A percentile compares a stretch with the other conserved stretches of the same genome.
Conservation (phyloP, 2,329 filamentous ascomycete species). For the Lachnellula hyalina region DNA sequence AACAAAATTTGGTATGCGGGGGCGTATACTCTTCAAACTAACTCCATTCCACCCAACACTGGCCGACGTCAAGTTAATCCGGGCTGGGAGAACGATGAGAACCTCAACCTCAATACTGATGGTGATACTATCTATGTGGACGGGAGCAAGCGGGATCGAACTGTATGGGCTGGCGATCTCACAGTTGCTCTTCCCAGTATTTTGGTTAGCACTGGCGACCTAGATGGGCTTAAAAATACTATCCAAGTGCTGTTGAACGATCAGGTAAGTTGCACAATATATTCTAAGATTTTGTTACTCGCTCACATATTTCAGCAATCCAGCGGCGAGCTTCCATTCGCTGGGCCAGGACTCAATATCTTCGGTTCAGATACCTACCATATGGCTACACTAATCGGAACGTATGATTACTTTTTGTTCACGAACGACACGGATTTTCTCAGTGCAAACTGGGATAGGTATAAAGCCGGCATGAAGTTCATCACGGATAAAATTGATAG, state of each 20-base stretch:
- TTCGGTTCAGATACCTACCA: slow-evolving; percentile 48
- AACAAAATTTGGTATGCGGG: slow-evolving; percentile 50
- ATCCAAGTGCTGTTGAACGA: slow-evolving; percentile 42
- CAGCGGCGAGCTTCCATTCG: slow-evolving; percentile 44
- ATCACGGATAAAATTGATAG: slow-evolving; percentile 39
- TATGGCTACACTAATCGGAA: slow-evolving; percentile 52
- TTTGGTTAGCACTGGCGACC: slow-evolving; percentile 49
- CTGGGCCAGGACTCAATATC: slow-evolving; percentile 40
- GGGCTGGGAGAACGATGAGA: slow-evolving; percentile 36
- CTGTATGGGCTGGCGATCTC: slow-evolving; percentile 60
- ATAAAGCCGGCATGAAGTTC: slow-evolving; percentile 41
- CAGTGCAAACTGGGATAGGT: slow-evolving; percentile 41
- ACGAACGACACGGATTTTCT: slow-evolving; percentile 48
- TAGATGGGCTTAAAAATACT: slow-evolving; percentile 45
- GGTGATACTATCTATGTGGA: slow-evolving; percentile 37
- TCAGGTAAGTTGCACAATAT: slow-evolving; percentile 8
- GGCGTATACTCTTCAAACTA: slow-evolving; percentile 38
- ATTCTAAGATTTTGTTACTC: neutral
- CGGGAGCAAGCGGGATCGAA: slow-evolving; percentile 53
- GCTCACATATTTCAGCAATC: slow-evolving; percentile 21
- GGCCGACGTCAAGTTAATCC: slow-evolving; percentile 27
- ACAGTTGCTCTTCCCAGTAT: slow-evolving; percentile 49
- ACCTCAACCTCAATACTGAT: slow-evolving; percentile 34
- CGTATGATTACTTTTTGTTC: slow-evolving; percentile 53
- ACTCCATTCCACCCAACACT: slow-evolving; percentile 26